phyloP scores from a whole-genome alignment of 768 basidiomycete species.

The Lentinula sp. region DNA sequence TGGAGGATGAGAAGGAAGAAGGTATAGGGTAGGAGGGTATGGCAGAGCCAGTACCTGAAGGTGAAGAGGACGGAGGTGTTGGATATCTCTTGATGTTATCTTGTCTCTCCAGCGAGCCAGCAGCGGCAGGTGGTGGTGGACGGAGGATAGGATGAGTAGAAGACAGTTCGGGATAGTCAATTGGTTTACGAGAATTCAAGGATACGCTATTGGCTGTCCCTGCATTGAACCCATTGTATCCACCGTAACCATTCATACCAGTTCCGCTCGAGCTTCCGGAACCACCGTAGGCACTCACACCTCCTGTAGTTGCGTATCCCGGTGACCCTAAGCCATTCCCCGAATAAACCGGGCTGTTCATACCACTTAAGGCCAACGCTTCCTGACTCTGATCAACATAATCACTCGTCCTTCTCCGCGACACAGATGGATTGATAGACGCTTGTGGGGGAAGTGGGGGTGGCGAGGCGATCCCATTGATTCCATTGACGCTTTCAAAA shows the following conservation, averaged over 20 bases:
- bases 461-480: slow-evolving; percentile 50
- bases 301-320: neutral
- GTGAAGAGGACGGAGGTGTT: neutral
- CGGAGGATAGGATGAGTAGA: slow-evolving; percentile 51
- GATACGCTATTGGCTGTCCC: slow-evolving; percentile 1
- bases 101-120: slow-evolving; percentile 66
- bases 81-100: slow-evolving; percentile 35
- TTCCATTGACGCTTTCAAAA: slow-evolving; percentile 24
- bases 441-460: slow-evolving; percentile 84
- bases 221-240: neutral
- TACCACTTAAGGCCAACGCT: slow-evolving; percentile 45
- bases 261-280: neutral
- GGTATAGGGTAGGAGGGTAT: neutral
- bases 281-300: neutral
- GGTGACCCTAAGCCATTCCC: neutral
- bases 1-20: neutral
- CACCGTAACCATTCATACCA: neutral
- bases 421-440: slow-evolving; percentile 73
- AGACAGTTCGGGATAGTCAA: slow-evolving; percentile 78
- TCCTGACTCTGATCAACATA: slow-evolving; percentile 76
- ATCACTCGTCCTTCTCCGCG: slow-evolving; percentile 65
- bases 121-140: slow-evolving; percentile 75
- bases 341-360: slow-evolving; percentile 16
- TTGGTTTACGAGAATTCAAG: slow-evolving; percentile 34
- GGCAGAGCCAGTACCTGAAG: slow-evolving; percentile 15